These are phyloP conservation scores for Colletotrichum limetticola DNA, from an alignment of 2,329 filamentous ascomycete species.

Conservation along the genomic window DNA sequence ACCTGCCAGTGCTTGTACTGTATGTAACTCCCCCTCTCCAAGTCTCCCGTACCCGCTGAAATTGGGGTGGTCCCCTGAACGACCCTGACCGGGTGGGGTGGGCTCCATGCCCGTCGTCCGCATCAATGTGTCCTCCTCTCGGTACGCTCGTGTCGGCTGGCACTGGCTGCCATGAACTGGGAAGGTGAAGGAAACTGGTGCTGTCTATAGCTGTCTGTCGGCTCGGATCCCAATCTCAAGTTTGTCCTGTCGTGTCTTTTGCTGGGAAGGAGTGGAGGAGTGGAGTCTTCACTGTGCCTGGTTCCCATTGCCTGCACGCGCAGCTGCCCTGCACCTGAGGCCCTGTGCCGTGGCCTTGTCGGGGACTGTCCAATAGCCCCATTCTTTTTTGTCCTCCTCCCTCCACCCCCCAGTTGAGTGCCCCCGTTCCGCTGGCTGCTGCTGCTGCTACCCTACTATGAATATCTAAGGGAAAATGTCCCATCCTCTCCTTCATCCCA, in stretches of 20 bases:
- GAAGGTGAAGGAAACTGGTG: not conserved
- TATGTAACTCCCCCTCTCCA: not conserved
- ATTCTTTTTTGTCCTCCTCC: slow-evolving; percentile 17
- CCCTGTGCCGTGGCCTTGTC: slow-evolving; percentile 21
- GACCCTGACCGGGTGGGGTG: slow-evolving; percentile 15
- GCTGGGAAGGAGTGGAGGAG: slow-evolving; percentile 3
- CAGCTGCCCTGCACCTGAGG: not conserved
- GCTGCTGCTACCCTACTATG: slow-evolving; percentile 16
- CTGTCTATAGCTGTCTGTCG: slow-evolving; percentile 1
- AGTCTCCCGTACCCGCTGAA: not conserved
- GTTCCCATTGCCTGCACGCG: not conserved
- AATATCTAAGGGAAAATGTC: slow-evolving; percentile 33
- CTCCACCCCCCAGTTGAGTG: slow-evolving; percentile 5
- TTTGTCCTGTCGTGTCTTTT: slow-evolving; percentile 10
- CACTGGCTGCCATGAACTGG: not conserved
- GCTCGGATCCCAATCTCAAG: slow-evolving; percentile 23
- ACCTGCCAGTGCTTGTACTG: slow-evolving; percentile 23
- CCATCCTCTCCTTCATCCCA: slow-evolving; percentile 33
- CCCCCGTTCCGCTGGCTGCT: slow-evolving; percentile 6
- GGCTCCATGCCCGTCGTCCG: slow-evolving; percentile 16
- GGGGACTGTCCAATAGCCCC: slow-evolving; percentile 9
- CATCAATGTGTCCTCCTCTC: slow-evolving; percentile 3
- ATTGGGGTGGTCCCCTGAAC: slow-evolving; percentile 30
- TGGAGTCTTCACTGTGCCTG: slow-evolving; percentile 19
- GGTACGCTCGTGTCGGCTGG: slow-evolving; percentile 5